Evolutionary conservation across 2,329 filamentous ascomycete genomes (phyloP).

Genomic region (Aspergillus calidoustus): DNA sequence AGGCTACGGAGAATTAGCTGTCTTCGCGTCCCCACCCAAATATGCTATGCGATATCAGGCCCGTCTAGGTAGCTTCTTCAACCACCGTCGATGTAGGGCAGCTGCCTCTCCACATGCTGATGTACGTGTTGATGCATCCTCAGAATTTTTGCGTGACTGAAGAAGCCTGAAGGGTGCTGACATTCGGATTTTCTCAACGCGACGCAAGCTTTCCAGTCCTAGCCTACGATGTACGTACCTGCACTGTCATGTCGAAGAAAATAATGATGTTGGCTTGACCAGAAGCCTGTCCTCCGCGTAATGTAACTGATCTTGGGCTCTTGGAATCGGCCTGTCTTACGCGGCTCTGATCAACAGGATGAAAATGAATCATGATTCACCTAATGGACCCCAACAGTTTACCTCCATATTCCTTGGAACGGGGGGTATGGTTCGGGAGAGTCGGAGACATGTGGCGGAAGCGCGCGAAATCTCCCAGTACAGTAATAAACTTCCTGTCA

Average conservation of each 20-base stretch:
- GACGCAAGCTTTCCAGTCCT: slow-evolving; percentile 8
- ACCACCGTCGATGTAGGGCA: neutral
- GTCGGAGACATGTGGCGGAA: slow-evolving; percentile 12
- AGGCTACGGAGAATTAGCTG: slow-evolving; percentile 1
- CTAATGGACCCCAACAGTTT: slow-evolving; percentile 1
- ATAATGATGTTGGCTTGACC: neutral
- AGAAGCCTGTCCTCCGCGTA: slow-evolving; percentile 1
- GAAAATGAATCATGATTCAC: slow-evolving; percentile 17
- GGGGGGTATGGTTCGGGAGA: neutral
- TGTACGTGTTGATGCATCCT: slow-evolving; percentile 14
- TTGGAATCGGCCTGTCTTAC: slow-evolving; percentile 26
- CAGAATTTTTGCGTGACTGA: neutral
- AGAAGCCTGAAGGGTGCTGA: neutral
- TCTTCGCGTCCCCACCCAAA: slow-evolving; percentile 4
- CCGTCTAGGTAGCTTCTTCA: neutral
- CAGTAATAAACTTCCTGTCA: slow-evolving; percentile 7
- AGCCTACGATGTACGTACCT: neutral
- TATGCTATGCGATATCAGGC: slow-evolving; percentile 3
- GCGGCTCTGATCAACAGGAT: slow-evolving; percentile 29
- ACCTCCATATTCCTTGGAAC: neutral
- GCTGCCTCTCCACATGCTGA: slow-evolving; percentile 18
- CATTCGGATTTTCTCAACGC: neutral
- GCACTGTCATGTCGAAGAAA: slow-evolving; percentile 4
- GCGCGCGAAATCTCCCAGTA: slow-evolving; percentile 1
- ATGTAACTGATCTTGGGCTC: slow-evolving; percentile 11